A percentile compares a stretch with the other conserved stretches of the same genome.
Evolutionary conservation across 495 filamentous ascomycete genomes (phyloP).

Genomic region (Xylaria bambusicola): DNA sequence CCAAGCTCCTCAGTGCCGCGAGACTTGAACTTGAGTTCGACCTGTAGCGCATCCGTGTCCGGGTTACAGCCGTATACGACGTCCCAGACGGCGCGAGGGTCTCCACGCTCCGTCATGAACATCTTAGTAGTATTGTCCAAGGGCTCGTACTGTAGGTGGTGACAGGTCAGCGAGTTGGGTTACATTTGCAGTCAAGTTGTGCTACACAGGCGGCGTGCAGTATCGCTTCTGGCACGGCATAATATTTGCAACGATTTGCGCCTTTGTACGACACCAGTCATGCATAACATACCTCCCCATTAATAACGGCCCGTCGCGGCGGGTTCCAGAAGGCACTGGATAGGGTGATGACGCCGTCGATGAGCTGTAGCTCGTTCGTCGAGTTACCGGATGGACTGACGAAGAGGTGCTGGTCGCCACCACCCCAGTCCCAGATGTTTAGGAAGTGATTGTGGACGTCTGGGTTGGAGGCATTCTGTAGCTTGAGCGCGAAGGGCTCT

Average conservation of each 20-base stretch:
- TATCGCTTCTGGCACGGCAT: background rate
- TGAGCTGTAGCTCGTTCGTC: slow-evolving; percentile 48
- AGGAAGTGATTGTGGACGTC: slow-evolving; percentile 52
- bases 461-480: slow-evolving; percentile 53
- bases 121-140: slow-evolving; percentile 58
- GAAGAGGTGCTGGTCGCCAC: slow-evolving; percentile 53
- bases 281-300: slow-evolving; percentile 43
- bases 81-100: slow-evolving; percentile 49
- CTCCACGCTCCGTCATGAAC: slow-evolving; percentile 55
- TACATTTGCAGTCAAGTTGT: slow-evolving; percentile 1
- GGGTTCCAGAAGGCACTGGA: slow-evolving; percentile 26
- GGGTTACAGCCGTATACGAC: slow-evolving; percentile 54
- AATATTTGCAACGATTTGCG: too few relatives aligned
- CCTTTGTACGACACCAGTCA: background rate
- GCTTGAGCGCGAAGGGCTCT: slow-evolving; percentile 45
- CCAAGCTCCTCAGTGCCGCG: slow-evolving; percentile 37
- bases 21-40: slow-evolving; percentile 41
- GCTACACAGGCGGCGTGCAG: background rate
- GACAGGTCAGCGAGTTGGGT: slow-evolving; percentile 2
- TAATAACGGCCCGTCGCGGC: slow-evolving; percentile 46
- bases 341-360: slow-evolving; percentile 45
- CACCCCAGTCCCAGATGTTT: slow-evolving; percentile 51
- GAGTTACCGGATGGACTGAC: slow-evolving; percentile 50
- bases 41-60: slow-evolving; percentile 47
- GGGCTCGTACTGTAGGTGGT: slow-evolving; percentile 44